These are phyloP conservation scores for Anthostomella pinea DNA, from an alignment of 2,329 filamentous ascomycete genomes.

Conservation along the genomic window DNA sequence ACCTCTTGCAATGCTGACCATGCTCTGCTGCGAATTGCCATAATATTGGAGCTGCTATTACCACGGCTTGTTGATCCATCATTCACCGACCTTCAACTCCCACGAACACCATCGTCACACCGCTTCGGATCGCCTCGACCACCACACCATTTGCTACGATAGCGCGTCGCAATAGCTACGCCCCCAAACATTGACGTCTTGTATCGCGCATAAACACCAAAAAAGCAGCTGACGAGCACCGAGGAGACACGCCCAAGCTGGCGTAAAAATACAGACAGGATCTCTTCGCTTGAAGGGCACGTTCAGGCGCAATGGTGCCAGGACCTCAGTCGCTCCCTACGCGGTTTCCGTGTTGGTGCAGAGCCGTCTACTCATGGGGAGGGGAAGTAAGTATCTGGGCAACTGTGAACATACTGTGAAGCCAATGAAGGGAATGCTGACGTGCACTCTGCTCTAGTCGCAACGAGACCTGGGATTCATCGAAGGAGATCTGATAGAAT, in stretches of 20 bases:
- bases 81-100: background rate
- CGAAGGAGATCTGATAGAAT: constrained; percentile 97
- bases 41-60: constrained; percentile 1
- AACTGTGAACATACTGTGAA: too few relatives aligned
- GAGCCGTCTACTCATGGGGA: constrained; percentile 90
- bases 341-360: constrained; percentile 87
- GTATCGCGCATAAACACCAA: background rate
- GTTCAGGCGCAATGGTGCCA: constrained; percentile 48
- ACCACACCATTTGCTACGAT: constrained; percentile 13
- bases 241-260: background rate
- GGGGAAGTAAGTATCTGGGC: constrained; percentile 71
- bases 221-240: background rate
- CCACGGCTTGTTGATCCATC: constrained; percentile 1
- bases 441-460: constrained; percentile 47
- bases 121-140: constrained; percentile 16
- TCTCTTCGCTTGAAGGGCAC: too few relatives aligned
- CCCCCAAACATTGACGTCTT: background rate
- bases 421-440: constrained; percentile 23
- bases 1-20: constrained; percentile 1
- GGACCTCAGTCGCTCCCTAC: constrained; percentile 63
- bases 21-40: too few relatives aligned
- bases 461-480: constrained; percentile 95
- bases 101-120: constrained; percentile 7
- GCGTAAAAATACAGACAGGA: background rate
- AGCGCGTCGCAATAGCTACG: constrained; percentile 16